Evolutionary conservation across 495 filamentous ascomycete species (phyloP).

Genomic region (Coniosporium apollinis): DNA sequence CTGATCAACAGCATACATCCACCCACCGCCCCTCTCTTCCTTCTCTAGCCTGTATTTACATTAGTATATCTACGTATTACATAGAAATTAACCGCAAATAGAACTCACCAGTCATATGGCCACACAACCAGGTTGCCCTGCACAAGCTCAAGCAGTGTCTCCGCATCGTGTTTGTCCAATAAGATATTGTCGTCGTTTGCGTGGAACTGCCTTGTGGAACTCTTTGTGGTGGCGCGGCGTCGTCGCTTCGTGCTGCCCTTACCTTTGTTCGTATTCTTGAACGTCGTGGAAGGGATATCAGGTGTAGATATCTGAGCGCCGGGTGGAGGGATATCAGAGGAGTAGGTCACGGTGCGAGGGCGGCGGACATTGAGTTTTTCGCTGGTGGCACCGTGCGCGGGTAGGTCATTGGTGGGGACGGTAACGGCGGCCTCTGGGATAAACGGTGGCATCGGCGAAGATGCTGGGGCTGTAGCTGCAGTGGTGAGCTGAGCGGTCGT

Average conservation of each 20-base stretch:
- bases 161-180: slow-evolving; percentile 53
- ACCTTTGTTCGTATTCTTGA: no score
- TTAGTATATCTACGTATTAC: background rate
- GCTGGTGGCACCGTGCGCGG: no score
- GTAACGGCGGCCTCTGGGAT: no score
- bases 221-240: slow-evolving; percentile 60
- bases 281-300: no score
- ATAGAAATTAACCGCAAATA: background rate
- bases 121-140: slow-evolving; percentile 84
- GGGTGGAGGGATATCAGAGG: no score
- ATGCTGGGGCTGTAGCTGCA: no score
- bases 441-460: no score
- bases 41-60: slow-evolving; percentile 42
- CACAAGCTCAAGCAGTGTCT: slow-evolving; percentile 61
- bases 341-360: no score
- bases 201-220: slow-evolving; percentile 53
- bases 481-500: no score
- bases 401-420: no score
- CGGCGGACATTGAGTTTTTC: no score
- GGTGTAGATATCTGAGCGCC: no score
- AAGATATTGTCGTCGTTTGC: slow-evolving; percentile 58
- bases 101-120: slow-evolving; percentile 71
- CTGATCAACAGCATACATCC: slow-evolving; percentile 92
- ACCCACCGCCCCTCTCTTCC: slow-evolving; percentile 85
- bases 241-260: slow-evolving; percentile 29